A percentile compares a stretch with the other conserved stretches of the same genome.
These are phyloP conservation scores for Diaporthe citrichinensis DNA, from an alignment of 2,329 filamentous ascomycete genomes.

Conservation along the genomic window DNA sequence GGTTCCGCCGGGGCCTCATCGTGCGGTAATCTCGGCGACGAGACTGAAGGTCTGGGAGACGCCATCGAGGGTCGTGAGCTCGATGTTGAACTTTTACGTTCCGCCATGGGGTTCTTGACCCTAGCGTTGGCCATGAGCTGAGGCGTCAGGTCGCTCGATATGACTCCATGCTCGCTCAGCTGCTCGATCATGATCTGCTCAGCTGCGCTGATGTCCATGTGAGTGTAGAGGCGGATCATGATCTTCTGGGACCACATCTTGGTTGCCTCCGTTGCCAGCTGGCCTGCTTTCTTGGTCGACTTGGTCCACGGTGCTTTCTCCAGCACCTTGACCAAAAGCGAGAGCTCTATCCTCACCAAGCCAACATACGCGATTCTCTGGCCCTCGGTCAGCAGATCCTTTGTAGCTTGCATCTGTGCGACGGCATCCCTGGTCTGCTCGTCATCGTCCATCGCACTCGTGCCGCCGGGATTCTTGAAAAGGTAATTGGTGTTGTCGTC, in stretches of 20 bases:
- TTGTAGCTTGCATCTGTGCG: conserved; percentile 94
- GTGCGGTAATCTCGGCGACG: conserved; percentile 46
- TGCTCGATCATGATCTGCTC: conserved; percentile 99
- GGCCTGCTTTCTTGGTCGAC: conserved; percentile 79
- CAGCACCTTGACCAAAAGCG: conserved; percentile 79
- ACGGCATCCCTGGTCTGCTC: conserved; percentile 89
- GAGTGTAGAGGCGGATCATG: conserved; percentile 93
- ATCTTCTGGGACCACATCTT: conserved; percentile 99
- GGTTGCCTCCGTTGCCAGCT: conserved; percentile 80
- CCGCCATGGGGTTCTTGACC: conserved; percentile 91
- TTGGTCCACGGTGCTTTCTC: conserved; percentile 71
- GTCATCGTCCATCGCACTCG: conserved; percentile 74
- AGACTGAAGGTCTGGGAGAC: conserved; percentile 28
- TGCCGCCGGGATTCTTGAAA: conserved; percentile 81
- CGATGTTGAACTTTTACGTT: conserved; percentile 48
- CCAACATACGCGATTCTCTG: conserved; percentile 98
- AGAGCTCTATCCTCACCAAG: conserved; percentile 84
- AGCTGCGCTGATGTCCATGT: conserved; percentile 94
- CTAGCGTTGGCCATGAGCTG: conserved; percentile 92
- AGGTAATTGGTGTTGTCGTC: conserved; percentile 98
- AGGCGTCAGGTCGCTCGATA: conserved; percentile 85
- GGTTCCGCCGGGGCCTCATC: conserved; percentile 65
- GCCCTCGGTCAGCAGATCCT: conserved; percentile 93
- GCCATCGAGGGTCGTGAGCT: conserved; percentile 37
- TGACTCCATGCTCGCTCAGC: conserved; percentile 90